These are phyloP conservation scores for Mantamonas sphyraenae DNA, from an alignment of 78 protist genomes.

Conservation along the genomic window DNA sequence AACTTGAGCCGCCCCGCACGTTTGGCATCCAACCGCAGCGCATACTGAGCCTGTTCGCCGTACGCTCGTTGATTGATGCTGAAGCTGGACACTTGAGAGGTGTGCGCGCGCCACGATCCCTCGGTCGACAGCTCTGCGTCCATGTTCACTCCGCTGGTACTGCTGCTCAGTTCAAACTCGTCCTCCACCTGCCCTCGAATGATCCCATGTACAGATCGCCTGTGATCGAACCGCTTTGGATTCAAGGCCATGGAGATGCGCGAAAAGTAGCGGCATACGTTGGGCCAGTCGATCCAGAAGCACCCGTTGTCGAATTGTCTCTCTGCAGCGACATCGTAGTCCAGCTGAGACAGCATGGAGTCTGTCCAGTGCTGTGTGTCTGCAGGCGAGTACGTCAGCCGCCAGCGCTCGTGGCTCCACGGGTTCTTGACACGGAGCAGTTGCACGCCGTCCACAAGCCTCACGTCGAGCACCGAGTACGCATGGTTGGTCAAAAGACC, in stretches of 20 bases:
- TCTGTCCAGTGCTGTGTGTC: slow-evolving; percentile 32
- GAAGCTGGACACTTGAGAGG: too few species aligned
- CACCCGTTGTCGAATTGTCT: slow-evolving; percentile 21
- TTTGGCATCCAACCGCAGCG: too few species aligned
- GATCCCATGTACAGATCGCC: neutral
- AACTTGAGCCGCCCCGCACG: too few species aligned
- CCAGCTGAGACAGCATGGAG: neutral
- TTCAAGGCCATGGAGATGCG: slow-evolving; percentile 22
- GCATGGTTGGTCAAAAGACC: slow-evolving; percentile 36
- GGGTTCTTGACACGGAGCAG: slow-evolving; percentile 40
- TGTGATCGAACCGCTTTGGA: slow-evolving; percentile 1
- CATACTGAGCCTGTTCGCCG: too few species aligned
- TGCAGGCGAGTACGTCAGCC: slow-evolving; percentile 10
- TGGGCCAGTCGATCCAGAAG: slow-evolving; percentile 35
- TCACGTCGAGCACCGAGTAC: slow-evolving; percentile 25
- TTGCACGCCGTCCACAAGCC: slow-evolving; percentile 2
- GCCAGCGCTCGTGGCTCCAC: slow-evolving; percentile 32
- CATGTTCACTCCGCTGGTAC: too few species aligned
- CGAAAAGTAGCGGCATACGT: neutral
- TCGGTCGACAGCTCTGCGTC: too few species aligned
- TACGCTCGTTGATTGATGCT: too few species aligned
- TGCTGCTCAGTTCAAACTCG: too few species aligned
- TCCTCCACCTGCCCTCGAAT: too few species aligned
- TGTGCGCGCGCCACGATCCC: too few species aligned
- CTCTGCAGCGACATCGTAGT: neutral